Conservation (phyloP, 2,329 filamentous ascomycete species). For the Colletotrichum gigasporum region DNA sequence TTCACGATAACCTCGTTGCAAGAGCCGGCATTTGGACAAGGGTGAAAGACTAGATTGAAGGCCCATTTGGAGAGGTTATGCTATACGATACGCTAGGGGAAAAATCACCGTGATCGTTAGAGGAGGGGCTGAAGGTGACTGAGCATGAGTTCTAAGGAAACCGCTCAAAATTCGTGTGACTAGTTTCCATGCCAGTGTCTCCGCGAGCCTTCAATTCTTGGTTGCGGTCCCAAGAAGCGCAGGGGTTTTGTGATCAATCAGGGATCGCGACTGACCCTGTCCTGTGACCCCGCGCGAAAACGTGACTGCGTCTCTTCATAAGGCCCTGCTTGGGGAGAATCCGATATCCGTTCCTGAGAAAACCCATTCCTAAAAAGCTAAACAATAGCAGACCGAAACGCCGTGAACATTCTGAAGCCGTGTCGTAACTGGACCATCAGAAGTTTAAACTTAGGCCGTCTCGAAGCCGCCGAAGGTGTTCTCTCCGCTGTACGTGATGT, state of each 20-base stretch:
- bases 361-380: conserved; percentile 30
- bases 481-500: conserved; percentile 99
- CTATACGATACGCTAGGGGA: neutral
- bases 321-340: conserved; percentile 16
- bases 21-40: neutral
- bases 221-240: conserved; percentile 24
- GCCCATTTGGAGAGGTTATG: neutral
- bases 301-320: conserved; percentile 31
- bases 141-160: conserved; percentile 27
- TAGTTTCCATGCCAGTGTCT: conserved; percentile 19
- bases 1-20: neutral
- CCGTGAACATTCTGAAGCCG: conserved; percentile 31
- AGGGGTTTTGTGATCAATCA: conserved; percentile 4
- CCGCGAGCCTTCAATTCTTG: conserved; percentile 26
- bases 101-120: neutral
- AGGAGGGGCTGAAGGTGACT: neutral
- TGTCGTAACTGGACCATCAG: conserved; percentile 18
- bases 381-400: conserved; percentile 32
- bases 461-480: conserved; percentile 86
- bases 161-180: conserved; percentile 13
- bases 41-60: neutral
- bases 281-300: conserved; percentile 26
- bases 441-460: conserved; percentile 43
- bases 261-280: conserved; percentile 22
- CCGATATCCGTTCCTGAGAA: conserved; percentile 24